Evolutionary conservation across 768 basidiomycete genomes (phyloP), one percentile per base, ranked within the genome.

Genomic region (Royoungia palumana): DNA sequence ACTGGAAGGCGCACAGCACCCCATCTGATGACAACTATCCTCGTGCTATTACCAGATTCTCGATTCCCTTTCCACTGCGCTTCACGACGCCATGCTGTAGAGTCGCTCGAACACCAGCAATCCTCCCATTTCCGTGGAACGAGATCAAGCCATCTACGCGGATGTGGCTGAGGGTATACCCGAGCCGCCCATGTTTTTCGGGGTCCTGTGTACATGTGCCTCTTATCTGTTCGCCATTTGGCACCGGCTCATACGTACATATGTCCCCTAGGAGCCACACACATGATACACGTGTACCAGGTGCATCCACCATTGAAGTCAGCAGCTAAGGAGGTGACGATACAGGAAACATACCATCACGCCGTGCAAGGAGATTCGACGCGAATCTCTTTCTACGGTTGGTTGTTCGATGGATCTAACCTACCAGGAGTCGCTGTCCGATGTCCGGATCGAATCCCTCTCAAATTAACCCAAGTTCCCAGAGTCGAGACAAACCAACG

Each of bases 201-300:
- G 60, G 59, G 56, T 59, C 57, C 49, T 22, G 34, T 40, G 34
- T 32, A 17, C 60, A 51, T 50, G 56, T 48, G 44, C 38, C 24
- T 28, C 46, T 59, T 62, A 56, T 60, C 57, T 40, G 22, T 43
- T 20, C 37, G 36, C 35, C 40, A 30, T 32, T 32, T 41, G 27
- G 35, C 30, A 30, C 25, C 43, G 8, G 14, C 6, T 38, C 46
- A 28, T 62, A 62, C 54, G 58, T 60, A 59, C 48, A 27, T 27
- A 8, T 27, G 34, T 44, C 28, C 13, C 12, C 54, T 34, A 53
- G 57, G 41, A 50, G 38, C 41, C 49, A 20, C 42, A 20, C 42
- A 36, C 40, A 41, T 46, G 51, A 49, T 46, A 37, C 34, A 43
- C 38, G 22, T 54, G 60, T 35, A 39, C 20, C 43, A 45, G 54